Percentiles rank a stretch among this genome's conserved stretches.
These are phyloP conservation scores for Neohortaea acidophila DNA, from an alignment of 495 filamentous ascomycete genomes.

Conservation along the genomic window DNA sequence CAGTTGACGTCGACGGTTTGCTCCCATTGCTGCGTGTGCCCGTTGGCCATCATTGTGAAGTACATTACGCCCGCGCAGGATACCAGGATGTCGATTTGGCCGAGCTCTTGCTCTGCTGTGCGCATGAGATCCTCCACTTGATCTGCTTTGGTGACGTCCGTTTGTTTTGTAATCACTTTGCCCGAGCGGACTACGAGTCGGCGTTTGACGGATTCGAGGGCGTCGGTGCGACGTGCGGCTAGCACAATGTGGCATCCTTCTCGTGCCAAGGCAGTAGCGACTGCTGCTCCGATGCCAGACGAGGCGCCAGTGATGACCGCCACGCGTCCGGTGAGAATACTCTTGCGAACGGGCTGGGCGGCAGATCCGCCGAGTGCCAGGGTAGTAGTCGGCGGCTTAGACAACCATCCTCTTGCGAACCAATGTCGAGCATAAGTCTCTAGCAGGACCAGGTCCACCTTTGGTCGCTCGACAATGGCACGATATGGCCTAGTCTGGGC, in stretches of 20 bases:
- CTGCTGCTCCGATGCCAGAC: slow-evolving; percentile 40
- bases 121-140: slow-evolving; percentile 42
- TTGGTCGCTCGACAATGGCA: slow-evolving; percentile 40
- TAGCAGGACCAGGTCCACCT: slow-evolving; percentile 43
- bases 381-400: slow-evolving; percentile 34
- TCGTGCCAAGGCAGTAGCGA: slow-evolving; percentile 26
- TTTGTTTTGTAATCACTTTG: slow-evolving; percentile 43
- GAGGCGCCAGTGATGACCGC: slow-evolving; percentile 41
- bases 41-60: slow-evolving; percentile 57
- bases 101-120: slow-evolving; percentile 38
- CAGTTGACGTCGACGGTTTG: slow-evolving; percentile 57
- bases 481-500: slow-evolving; percentile 40
- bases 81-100: slow-evolving; percentile 49
- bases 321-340: slow-evolving; percentile 37
- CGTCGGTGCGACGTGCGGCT: slow-evolving; percentile 45
- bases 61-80: slow-evolving; percentile 63
- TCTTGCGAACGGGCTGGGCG: slow-evolving; percentile 27
- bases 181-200: slow-evolving; percentile 34
- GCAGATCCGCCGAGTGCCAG: slow-evolving; percentile 24
- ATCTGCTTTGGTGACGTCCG: slow-evolving; percentile 43
- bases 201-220: slow-evolving; percentile 40
- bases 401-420: slow-evolving; percentile 53
- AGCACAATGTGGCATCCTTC: slow-evolving; percentile 48
- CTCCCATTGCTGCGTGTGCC: slow-evolving; percentile 48
- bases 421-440: slow-evolving; percentile 55